These are phyloP conservation scores for Sanguinoderma infundibulare DNA, from an alignment of 1,284 basidiomycete species.

Conservation along the genomic window DNA sequence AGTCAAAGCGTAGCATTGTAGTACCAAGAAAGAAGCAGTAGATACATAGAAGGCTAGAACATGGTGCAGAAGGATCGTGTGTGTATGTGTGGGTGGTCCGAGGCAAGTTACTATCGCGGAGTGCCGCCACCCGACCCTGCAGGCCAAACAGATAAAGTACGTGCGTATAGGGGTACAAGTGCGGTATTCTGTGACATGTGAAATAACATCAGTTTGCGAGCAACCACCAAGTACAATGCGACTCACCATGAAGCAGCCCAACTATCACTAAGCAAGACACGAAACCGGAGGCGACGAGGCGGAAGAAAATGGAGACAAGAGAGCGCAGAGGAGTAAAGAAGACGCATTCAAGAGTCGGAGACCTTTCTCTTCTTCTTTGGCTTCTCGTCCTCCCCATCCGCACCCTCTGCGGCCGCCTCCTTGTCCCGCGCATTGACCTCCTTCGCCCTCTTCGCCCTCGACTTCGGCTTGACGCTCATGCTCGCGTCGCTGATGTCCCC, in stretches of 20 bases:
- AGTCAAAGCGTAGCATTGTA: not conserved
- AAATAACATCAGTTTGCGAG: not conserved
- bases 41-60: constrained; percentile 6
- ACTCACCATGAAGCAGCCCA: not conserved
- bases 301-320: not conserved
- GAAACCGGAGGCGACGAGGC: no score
- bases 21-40: not conserved
- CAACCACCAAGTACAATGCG: not conserved
- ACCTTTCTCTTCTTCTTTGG: constrained; percentile 32
- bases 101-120: constrained; percentile 3
- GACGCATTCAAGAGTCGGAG: constrained; percentile 7
- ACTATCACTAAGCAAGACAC: not conserved
- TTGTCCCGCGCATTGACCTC: constrained; percentile 17
- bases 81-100: constrained; percentile 1
- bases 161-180: constrained; percentile 7
- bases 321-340: no score
- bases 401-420: constrained; percentile 10
- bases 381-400: constrained; percentile 27
- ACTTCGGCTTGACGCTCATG: constrained; percentile 17
- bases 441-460: constrained; percentile 23
- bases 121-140: constrained; percentile 13
- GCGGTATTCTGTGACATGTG: not conserved
- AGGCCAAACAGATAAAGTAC: constrained; percentile 13
- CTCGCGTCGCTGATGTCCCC: constrained; percentile 21
- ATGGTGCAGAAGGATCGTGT: constrained; percentile 17